Conservation (phyloP, 179 eudicot genomes). For the Carnegiea gigantea region DNA sequence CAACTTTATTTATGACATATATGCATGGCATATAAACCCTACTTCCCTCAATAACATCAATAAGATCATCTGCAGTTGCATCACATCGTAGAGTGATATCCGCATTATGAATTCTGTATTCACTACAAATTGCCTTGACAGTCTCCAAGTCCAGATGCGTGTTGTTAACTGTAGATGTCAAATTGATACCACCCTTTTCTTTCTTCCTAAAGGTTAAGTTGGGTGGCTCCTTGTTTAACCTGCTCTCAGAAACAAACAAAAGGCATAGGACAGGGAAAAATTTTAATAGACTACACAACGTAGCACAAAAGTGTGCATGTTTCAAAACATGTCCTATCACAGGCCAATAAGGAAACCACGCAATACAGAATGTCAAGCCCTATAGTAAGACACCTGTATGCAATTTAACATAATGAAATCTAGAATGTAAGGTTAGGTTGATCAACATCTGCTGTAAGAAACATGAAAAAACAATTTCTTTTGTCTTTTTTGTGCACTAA, state of each 20-base stretch:
- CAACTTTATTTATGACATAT: constrained; percentile 92
- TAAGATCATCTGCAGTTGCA: constrained; percentile 99
- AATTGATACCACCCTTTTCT: constrained; percentile 97
- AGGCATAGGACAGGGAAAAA: not conserved
- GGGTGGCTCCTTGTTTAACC: constrained; percentile 99
- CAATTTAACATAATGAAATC: not conserved
- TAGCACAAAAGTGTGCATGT: not conserved
- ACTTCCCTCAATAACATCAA: constrained; percentile 97
- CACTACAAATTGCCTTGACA: constrained; percentile 95
- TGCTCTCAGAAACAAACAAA: constrained; percentile 25
- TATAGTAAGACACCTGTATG: not conserved
- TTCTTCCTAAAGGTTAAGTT: constrained; percentile 89
- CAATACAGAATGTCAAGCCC: not conserved
- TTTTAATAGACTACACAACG: too few relatives aligned
- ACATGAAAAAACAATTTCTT: not conserved
- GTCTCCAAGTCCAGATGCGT: constrained; percentile 95
- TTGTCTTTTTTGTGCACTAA: too few relatives aligned
- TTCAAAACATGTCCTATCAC: not conserved
- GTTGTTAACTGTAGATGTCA: constrained; percentile 88
- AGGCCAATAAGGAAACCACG: not conserved
- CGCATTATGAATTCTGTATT: constrained; percentile 97
- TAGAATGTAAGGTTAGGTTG: not conserved
- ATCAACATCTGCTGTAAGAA: not conserved
- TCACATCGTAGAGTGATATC: constrained; percentile 84
- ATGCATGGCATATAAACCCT: constrained; percentile 94